Evolutionary conservation across 2,329 filamentous ascomycete species (phyloP).

Genomic region (Cyphellophora europaea): DNA sequence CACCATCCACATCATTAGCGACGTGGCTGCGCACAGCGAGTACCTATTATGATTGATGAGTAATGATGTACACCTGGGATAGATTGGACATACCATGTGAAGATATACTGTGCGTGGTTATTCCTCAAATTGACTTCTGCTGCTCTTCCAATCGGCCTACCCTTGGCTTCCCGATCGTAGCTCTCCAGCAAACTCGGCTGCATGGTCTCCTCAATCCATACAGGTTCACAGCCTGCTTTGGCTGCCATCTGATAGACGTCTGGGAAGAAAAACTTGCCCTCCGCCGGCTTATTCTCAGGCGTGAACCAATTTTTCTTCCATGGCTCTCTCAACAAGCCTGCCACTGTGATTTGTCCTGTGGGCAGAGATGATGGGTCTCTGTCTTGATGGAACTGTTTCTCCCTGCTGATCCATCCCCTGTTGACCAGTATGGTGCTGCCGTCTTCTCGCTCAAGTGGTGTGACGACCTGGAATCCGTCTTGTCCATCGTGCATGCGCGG

Average conservation of each 20-base stretch:
- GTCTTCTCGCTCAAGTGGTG: constrained; percentile 67
- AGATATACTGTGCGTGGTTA: constrained; percentile 97
- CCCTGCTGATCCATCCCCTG: constrained; percentile 83
- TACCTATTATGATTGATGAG: constrained; percentile 54
- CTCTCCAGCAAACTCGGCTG: constrained; percentile 68
- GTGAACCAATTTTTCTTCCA: constrained; percentile 99
- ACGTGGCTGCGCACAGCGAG: constrained; percentile 70
- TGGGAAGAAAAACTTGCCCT: constrained; percentile 86
- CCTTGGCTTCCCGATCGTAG: constrained; percentile 66
- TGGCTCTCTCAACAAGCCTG: constrained; percentile 77
- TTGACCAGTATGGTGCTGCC: constrained; percentile 72
- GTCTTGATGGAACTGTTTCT: constrained; percentile 54
- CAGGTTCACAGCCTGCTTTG: constrained; percentile 69
- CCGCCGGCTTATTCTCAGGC: constrained; percentile 75
- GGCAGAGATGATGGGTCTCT: constrained; percentile 56
- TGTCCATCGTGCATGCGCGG: constrained; percentile 82
- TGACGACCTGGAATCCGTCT: constrained; percentile 85
- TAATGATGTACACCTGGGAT: constrained; percentile 2
- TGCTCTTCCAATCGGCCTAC: constrained; percentile 79
- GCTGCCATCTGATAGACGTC: constrained; percentile 87
- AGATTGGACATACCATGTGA: constrained; percentile 71
- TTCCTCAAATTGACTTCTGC: constrained; percentile 90
- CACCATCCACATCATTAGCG: constrained; percentile 95
- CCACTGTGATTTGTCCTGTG: constrained; percentile 61
- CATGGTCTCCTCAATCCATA: constrained; percentile 96